Evolutionary conservation across 1,284 basidiomycete species (phyloP).

Genomic region (Pisolithus thermaeus): DNA sequence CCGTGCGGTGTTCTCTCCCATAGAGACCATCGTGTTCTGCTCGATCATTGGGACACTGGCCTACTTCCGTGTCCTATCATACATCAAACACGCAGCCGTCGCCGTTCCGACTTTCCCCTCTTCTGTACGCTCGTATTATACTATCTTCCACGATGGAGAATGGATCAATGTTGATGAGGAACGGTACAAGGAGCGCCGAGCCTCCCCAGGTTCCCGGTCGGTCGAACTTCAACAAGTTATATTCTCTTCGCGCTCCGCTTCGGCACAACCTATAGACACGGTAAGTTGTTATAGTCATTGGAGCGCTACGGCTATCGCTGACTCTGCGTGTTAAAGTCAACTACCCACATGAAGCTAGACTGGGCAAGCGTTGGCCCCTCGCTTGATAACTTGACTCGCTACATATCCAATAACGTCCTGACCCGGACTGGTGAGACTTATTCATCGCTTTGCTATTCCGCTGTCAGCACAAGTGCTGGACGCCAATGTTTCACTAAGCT

Average conservation of each 20-base stretch:
- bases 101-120: slow-evolving; percentile 47
- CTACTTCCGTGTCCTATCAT: slow-evolving; percentile 87
- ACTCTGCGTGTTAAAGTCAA: slow-evolving; percentile 11
- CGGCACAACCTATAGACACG: slow-evolving; percentile 24
- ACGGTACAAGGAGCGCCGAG: slow-evolving; percentile 37
- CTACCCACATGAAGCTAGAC: slow-evolving; percentile 22
- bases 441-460: slow-evolving; percentile 31
- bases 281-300: slow-evolving; percentile 21
- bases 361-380: slow-evolving; percentile 33
- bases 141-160: slow-evolving; percentile 42
- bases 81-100: slow-evolving; percentile 74
- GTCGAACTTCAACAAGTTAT: slow-evolving; percentile 64
- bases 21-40: slow-evolving; percentile 85
- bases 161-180: slow-evolving; percentile 53
- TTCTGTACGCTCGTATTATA: slow-evolving; percentile 48
- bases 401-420: slow-evolving; percentile 40
- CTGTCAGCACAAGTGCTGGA: slow-evolving; percentile 10
- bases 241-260: slow-evolving; percentile 43
- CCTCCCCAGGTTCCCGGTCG: slow-evolving; percentile 28
- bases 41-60: slow-evolving; percentile 84
- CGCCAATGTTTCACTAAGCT: slow-evolving; percentile 40
- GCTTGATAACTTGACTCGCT: slow-evolving; percentile 41
- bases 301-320: not conserved
- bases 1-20: slow-evolving; percentile 61
- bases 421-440: slow-evolving; percentile 37